A percentile compares a stretch with the other conserved stretches of the same genome.
Conservation (phyloP, 2,329 filamentous ascomycete genomes). For the Dryadomyces quercivorus region DNA sequence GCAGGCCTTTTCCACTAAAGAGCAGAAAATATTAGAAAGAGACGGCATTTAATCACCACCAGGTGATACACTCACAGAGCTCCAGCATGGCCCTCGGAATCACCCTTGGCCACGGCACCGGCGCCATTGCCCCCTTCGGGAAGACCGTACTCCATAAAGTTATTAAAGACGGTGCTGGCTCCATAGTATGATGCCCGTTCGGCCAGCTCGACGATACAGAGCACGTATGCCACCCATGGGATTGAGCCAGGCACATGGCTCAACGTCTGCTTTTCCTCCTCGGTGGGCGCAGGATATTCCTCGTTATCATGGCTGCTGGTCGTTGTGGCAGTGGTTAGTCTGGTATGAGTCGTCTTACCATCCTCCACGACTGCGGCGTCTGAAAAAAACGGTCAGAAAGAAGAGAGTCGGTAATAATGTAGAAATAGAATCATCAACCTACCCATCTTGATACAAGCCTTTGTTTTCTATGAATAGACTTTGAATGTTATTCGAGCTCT, state of each 20-base stretch:
- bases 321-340: not conserved
- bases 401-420: no score
- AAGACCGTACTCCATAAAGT: slow-evolving; percentile 42
- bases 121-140: slow-evolving; percentile 25
- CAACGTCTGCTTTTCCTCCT: slow-evolving; percentile 31
- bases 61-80: slow-evolving; percentile 20
- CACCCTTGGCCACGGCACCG: slow-evolving; percentile 21
- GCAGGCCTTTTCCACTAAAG: slow-evolving; percentile 3
- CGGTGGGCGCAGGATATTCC: slow-evolving; percentile 23
- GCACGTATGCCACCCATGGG: slow-evolving; percentile 29
- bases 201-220: slow-evolving; percentile 37
- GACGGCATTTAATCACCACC: not conserved
- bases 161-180: slow-evolving; percentile 35
- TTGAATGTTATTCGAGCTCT: no score
- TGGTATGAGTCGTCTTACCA: not conserved
- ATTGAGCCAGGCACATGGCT: slow-evolving; percentile 32
- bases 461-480: no score
- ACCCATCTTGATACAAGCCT: no score
- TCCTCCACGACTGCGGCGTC: not conserved
- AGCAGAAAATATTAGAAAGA: not conserved
- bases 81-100: slow-evolving; percentile 29
- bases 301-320: slow-evolving; percentile 12
- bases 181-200: slow-evolving; percentile 43
- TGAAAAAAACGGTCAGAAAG: no score
- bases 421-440: no score